Percentiles rank a stretch among this genome's conserved stretches.
phyloP scores from a whole-genome alignment of 164 flowering plant genomes.

The Piper betle region DNA sequence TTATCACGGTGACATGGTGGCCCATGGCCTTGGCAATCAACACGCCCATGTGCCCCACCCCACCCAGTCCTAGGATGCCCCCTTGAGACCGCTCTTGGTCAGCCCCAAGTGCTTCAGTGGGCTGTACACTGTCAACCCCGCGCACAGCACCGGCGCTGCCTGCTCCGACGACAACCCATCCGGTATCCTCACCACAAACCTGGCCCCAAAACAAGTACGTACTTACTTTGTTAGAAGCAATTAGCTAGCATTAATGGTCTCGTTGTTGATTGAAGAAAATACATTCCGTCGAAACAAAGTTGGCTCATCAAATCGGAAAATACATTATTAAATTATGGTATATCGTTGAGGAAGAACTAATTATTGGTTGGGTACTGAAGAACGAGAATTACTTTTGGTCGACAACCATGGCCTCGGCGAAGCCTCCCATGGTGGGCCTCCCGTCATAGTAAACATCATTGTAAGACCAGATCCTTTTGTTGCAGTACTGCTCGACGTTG shows the following conservation, averaged over 20 bases:
- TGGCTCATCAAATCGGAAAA: no score
- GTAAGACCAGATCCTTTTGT: slow-evolving; percentile 81
- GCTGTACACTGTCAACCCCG: slow-evolving; percentile 49
- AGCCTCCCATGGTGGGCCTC: slow-evolving; percentile 86
- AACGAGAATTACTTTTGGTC: slow-evolving; percentile 57
- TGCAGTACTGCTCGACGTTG: slow-evolving; percentile 82
- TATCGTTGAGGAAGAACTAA: no score
- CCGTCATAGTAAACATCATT: slow-evolving; percentile 87
- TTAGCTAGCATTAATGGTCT: no score
- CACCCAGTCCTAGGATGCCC: slow-evolving; percentile 26
- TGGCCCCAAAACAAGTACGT: slow-evolving; percentile 7
- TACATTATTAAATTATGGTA: no score
- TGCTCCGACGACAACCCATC: slow-evolving; percentile 35
- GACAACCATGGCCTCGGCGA: slow-evolving; percentile 57
- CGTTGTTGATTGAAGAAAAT: no score
- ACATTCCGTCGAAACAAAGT: no score
- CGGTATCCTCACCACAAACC: slow-evolving; percentile 45
- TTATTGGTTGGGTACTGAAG: neutral
- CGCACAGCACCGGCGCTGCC: slow-evolving; percentile 45
- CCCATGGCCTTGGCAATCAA: slow-evolving; percentile 5
- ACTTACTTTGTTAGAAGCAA: no score
- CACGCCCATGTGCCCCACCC: slow-evolving; percentile 38
- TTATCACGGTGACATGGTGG: slow-evolving; percentile 2
- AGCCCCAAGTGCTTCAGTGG: slow-evolving; percentile 31
- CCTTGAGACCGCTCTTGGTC: slow-evolving; percentile 6